Conservation (phyloP, 1,284 basidiomycete genomes). For the Bjerkandera adusta region DNA sequence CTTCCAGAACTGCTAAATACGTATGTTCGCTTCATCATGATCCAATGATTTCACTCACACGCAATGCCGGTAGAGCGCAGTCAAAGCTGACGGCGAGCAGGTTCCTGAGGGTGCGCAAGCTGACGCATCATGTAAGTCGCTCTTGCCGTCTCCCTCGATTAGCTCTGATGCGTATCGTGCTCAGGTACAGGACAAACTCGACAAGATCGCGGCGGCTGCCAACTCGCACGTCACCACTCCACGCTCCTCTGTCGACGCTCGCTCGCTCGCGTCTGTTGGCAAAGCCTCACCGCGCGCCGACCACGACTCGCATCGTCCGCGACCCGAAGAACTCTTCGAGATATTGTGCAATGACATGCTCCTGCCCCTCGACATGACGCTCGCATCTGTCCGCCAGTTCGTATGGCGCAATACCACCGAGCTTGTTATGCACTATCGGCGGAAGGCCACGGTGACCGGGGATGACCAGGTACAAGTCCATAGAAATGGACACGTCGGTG, state of each 20-base stretch:
- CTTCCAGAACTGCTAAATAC: constrained; percentile 77
- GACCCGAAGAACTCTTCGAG: constrained; percentile 81
- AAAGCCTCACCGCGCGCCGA: constrained; percentile 6
- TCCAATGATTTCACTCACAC: constrained; percentile 8
- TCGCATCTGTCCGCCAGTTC: constrained; percentile 86
- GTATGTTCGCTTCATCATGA: constrained; percentile 41
- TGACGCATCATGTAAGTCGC: neutral
- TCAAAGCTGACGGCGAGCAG: constrained; percentile 87
- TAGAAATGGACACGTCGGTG: too few relatives aligned
- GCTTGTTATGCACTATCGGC: constrained; percentile 80
- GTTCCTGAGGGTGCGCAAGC: constrained; percentile 68
- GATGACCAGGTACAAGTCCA: too few relatives aligned
- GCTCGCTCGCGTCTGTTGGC: constrained; percentile 19
- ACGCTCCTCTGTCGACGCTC: constrained; percentile 44
- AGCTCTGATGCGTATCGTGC: neutral
- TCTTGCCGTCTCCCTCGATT: constrained; percentile 1
- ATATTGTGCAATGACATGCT: constrained; percentile 83
- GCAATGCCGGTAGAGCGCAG: constrained; percentile 50
- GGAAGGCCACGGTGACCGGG: too few relatives aligned
- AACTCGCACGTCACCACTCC: constrained; percentile 36
- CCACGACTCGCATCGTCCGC: constrained; percentile 23
- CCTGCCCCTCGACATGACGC: constrained; percentile 82
- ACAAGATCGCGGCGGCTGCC: constrained; percentile 42
- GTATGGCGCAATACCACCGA: constrained; percentile 83
- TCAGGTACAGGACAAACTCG: constrained; percentile 86